These are phyloP conservation scores for Talaromyces rugulosus DNA, from an alignment of 2,329 filamentous ascomycete species.

Conservation along the genomic window DNA sequence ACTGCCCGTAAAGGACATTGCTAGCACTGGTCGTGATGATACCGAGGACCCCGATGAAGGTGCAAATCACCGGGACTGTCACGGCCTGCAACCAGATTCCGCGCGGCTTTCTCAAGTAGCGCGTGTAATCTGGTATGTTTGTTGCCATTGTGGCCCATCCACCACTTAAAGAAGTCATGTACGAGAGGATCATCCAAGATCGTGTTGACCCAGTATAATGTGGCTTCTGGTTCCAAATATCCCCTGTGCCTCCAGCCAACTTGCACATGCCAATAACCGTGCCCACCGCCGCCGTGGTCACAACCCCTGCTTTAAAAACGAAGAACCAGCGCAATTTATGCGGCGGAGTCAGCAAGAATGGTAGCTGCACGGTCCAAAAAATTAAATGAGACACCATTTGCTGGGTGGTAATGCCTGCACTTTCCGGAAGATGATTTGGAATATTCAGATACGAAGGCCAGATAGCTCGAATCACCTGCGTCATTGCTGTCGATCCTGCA, in stretches of 20 bases:
- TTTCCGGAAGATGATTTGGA: slow-evolving; percentile 40
- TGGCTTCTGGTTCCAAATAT: slow-evolving; percentile 41
- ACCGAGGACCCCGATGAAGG: slow-evolving; percentile 28
- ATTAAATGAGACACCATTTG: slow-evolving; percentile 38
- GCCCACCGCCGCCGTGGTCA: slow-evolving; percentile 53
- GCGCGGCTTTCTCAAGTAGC: slow-evolving; percentile 13
- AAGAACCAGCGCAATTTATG: slow-evolving; percentile 29
- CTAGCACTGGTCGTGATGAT: slow-evolving; percentile 42
- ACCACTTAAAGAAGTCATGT: slow-evolving; percentile 4
- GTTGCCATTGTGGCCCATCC: slow-evolving; percentile 15
- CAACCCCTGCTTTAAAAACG: slow-evolving; percentile 29
- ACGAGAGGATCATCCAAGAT: slow-evolving; percentile 32
- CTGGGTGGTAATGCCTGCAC: slow-evolving; percentile 36
- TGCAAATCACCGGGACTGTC: slow-evolving; percentile 6
- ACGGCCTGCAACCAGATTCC: slow-evolving; percentile 13
- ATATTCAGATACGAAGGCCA: slow-evolving; percentile 45
- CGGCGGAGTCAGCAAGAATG: slow-evolving; percentile 33
- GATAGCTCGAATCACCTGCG: slow-evolving; percentile 32
- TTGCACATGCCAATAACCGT: slow-evolving; percentile 56
- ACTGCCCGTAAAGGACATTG: slow-evolving; percentile 19
- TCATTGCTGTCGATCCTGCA: slow-evolving; percentile 27
- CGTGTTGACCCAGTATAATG: slow-evolving; percentile 45
- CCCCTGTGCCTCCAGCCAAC: slow-evolving; percentile 46
- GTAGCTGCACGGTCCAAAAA: slow-evolving; percentile 36
- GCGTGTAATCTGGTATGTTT: slow-evolving; percentile 19